These are phyloP conservation scores for Trichoderma atroviride DNA, from an alignment of 2,329 filamentous ascomycete species.

Conservation along the genomic window DNA sequence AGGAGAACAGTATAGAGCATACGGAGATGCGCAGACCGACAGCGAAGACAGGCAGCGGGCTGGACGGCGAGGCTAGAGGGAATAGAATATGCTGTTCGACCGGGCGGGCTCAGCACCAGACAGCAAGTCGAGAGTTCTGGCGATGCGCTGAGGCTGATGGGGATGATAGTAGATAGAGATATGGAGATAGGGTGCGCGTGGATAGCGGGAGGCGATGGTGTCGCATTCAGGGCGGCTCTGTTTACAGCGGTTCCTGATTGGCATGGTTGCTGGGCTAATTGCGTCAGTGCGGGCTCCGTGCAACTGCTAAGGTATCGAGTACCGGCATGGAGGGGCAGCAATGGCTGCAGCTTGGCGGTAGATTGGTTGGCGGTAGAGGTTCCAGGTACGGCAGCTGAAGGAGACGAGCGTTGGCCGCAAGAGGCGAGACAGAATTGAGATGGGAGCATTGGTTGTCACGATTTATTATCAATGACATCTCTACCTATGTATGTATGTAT, in stretches of 20 bases:
- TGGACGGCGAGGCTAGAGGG: neutral
- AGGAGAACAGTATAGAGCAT: slow-evolving; percentile 1
- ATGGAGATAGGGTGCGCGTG: neutral
- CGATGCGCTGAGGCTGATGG: slow-evolving; percentile 14
- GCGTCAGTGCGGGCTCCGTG: slow-evolving; percentile 27
- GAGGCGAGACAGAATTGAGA: neutral
- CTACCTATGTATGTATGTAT: neutral
- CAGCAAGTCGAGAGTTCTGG: slow-evolving; percentile 4
- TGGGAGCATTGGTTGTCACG: neutral
- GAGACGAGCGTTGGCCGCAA: neutral
- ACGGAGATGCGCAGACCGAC: neutral
- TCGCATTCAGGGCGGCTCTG: slow-evolving; percentile 26
- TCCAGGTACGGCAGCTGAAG: neutral
- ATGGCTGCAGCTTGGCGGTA: neutral
- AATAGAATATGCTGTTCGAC: neutral
- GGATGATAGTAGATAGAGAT: neutral
- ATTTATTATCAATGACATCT: neutral
- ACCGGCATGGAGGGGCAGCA: slow-evolving; percentile 1
- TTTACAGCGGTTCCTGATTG: slow-evolving; percentile 40
- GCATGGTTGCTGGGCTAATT: slow-evolving; percentile 35
- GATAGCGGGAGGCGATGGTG: slow-evolving; percentile 22
- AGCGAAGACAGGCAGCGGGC: neutral
- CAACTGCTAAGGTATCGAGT: neutral
- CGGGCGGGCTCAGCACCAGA: neutral
- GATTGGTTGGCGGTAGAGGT: neutral